A percentile compares a stretch with the other conserved stretches of the same genome.
Conservation (phyloP, 345 rosid genomes). For the Hibiscus syriacus region DNA sequence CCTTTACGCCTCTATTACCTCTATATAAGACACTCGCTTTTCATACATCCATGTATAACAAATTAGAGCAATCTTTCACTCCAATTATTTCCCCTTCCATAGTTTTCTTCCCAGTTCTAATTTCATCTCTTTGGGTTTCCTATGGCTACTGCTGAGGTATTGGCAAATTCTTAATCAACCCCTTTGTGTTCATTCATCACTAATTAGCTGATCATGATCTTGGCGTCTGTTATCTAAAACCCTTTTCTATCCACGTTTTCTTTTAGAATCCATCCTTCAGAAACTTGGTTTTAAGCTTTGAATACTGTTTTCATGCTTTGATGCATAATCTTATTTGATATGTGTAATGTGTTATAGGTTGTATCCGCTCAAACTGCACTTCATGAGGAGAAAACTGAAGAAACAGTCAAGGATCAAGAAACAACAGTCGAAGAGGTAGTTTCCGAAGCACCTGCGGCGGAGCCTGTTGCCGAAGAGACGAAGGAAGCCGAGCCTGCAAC, state of each 20-base stretch:
- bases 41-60: conserved; percentile 14
- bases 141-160: conserved; percentile 61
- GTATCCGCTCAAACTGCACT: conserved; percentile 36
- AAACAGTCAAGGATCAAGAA: conserved; percentile 19
- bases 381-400: conserved; percentile 33
- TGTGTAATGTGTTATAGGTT: conserved; percentile 30
- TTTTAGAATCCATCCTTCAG: background rate
- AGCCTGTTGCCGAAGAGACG: conserved; percentile 13
- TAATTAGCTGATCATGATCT: background rate
- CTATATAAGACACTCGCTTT: conserved; percentile 30
- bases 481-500: conserved; percentile 12
- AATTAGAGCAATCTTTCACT: background rate
- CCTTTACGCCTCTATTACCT: background rate
- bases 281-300: background rate
- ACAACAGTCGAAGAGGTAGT: conserved; percentile 20
- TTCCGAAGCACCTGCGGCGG: conserved; percentile 8
- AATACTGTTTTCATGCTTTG: background rate
- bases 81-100: background rate
- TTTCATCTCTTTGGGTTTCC: background rate
- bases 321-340: background rate
- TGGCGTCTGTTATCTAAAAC: background rate
- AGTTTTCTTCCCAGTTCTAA: background rate
- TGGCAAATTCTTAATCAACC: background rate
- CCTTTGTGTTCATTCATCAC: background rate
- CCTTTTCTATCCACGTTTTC: background rate